phyloP scores from a whole-genome alignment of 306 rosid genomes.

The Trifolium fragiferum region DNA sequence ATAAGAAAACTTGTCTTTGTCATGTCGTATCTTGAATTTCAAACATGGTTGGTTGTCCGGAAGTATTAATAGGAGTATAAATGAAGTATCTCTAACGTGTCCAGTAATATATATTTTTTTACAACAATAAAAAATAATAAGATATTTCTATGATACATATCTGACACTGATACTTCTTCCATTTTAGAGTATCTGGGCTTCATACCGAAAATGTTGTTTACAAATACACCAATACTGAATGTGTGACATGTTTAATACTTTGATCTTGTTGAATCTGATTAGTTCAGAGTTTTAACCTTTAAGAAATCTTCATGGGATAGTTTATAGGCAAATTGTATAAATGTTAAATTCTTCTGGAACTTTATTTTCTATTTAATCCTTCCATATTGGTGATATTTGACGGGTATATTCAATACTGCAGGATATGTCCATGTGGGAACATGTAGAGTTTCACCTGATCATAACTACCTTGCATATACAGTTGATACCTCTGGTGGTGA shows the following conservation, averaged over 20 bases:
- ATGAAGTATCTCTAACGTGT: too few species aligned
- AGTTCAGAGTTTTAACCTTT: conserved; percentile 18
- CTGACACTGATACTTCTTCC: too few species aligned
- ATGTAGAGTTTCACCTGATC: conserved; percentile 86
- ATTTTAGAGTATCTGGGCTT: too few species aligned
- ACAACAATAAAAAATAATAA: too few species aligned
- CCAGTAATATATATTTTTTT: too few species aligned
- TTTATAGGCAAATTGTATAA: conserved; percentile 14
- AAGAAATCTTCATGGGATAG: conserved; percentile 9
- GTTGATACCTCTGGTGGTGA: conserved; percentile 79
- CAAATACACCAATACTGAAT: background rate
- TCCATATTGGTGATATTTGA: conserved; percentile 21
- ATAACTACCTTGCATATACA: conserved; percentile 84
- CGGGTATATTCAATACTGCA: conserved; percentile 42
- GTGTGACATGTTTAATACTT: background rate
- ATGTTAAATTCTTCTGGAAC: background rate
- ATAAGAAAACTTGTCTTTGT: too few species aligned
- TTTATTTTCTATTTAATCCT: background rate
- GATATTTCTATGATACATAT: too few species aligned
- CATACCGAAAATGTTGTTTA: background rate
- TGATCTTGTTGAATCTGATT: background rate
- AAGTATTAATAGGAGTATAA: too few species aligned
- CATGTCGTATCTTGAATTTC: too few species aligned
- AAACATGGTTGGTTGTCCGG: too few species aligned
- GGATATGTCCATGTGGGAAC: conserved; percentile 96